phyloP scores from a whole-genome alignment of 2,329 filamentous ascomycete genomes.

The Fusarium tricinctum region DNA sequence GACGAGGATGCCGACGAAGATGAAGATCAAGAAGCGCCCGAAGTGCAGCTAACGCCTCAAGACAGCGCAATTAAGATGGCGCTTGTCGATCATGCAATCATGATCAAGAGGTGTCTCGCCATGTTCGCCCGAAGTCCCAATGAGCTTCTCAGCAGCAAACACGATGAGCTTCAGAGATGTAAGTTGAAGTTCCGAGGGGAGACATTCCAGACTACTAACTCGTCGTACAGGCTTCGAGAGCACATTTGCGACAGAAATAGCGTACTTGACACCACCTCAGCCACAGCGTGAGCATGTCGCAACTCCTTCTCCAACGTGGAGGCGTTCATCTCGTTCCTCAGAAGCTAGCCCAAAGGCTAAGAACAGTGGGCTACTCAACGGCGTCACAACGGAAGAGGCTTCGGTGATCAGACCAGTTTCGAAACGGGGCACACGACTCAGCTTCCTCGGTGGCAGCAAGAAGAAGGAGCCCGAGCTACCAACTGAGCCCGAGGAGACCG shows the following conservation, averaged over 20 bases:
- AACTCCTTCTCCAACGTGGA: constrained; percentile 61
- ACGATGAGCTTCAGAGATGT: constrained; percentile 75
- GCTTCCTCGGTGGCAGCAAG: constrained; percentile 68
- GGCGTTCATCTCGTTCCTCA: constrained; percentile 64
- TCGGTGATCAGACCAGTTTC: constrained; percentile 66
- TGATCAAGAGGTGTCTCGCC: constrained; percentile 84
- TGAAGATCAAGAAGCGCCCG: constrained; percentile 59
- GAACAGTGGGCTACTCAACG: constrained; percentile 54
- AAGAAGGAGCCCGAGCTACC: constrained; percentile 59
- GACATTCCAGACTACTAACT: constrained; percentile 33
- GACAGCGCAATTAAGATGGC: constrained; percentile 87
- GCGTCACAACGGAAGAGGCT: constrained; percentile 62
- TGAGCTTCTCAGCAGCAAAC: constrained; percentile 67
- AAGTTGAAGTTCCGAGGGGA: constrained; percentile 55
- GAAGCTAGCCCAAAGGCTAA: constrained; percentile 54
- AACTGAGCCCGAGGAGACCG: constrained; percentile 50
- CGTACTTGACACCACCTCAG: constrained; percentile 69
- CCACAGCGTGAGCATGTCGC: constrained; percentile 58
- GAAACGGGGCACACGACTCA: constrained; percentile 66
- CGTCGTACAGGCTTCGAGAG: constrained; percentile 68
- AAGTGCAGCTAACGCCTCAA: constrained; percentile 68
- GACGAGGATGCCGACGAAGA: constrained; percentile 59
- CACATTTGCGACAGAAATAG: constrained; percentile 76
- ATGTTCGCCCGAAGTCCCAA: constrained; percentile 75
- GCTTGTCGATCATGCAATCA: constrained; percentile 88